These are phyloP conservation scores for Termitomyces heimii DNA, from an alignment of 768 basidiomycete species.

Conservation along the genomic window DNA sequence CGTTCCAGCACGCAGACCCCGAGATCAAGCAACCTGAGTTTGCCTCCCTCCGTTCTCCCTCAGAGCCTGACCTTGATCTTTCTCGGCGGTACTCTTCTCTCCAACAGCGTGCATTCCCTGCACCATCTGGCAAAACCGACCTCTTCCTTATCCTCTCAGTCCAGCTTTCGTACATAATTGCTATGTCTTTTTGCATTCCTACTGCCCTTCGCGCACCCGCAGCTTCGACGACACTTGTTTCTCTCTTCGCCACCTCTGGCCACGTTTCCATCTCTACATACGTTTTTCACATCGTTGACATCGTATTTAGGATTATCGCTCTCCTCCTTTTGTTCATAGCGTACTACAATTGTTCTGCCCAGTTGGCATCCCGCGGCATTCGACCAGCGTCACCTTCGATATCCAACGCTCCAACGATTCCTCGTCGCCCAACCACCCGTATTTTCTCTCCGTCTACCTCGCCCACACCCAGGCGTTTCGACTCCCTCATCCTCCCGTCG, in stretches of 20 bases:
- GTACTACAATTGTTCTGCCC: not conserved
- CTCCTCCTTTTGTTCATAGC: not conserved
- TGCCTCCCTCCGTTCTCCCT: not conserved
- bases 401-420: not conserved
- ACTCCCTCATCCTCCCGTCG: not conserved
- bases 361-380: too few species aligned
- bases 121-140: not conserved
- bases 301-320: not conserved
- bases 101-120: not conserved
- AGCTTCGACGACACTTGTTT: not conserved
- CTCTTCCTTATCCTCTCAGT: constrained; percentile 1
- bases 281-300: not conserved
- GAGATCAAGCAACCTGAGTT: not conserved
- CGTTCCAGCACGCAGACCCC: not conserved
- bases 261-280: not conserved
- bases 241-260: not conserved
- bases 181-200: constrained; percentile 1
- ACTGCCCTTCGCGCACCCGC: not conserved
- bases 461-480: not conserved
- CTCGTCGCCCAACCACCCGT: not conserved
- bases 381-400: not conserved
- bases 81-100: not conserved
- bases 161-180: constrained; percentile 1
- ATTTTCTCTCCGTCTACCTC: not conserved
- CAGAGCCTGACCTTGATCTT: not conserved